Percentiles rank a stretch among this genome's conserved stretches.
Evolutionary conservation across 176 grass and related monocot genomes (phyloP).

Genomic region (barley (Hordeum vulgare)): DNA sequence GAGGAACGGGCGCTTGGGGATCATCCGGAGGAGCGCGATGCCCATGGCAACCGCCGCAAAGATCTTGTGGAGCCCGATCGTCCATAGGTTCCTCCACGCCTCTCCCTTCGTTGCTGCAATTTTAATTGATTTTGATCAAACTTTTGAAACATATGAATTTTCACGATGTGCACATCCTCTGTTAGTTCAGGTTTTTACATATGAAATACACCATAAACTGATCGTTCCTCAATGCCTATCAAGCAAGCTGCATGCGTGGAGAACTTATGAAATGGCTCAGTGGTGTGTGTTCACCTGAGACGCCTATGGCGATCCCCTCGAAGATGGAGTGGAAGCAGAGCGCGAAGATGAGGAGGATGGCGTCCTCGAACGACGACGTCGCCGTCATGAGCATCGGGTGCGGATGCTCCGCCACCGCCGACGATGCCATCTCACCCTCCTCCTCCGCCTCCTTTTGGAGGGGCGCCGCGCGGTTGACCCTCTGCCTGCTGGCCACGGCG

Average conservation of each 20-base stretch:
- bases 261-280: no score
- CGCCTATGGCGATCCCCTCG: conserved; percentile 75
- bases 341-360: conserved; percentile 64
- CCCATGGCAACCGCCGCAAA: conserved; percentile 81
- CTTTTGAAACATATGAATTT: background rate
- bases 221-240: no score
- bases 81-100: conserved; percentile 86
- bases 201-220: no score
- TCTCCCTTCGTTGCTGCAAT: conserved; percentile 32
- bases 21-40: conserved; percentile 63
- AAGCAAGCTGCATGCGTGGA: no score
- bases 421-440: background rate
- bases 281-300: conserved; percentile 40
- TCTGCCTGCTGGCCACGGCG: conserved; percentile 15
- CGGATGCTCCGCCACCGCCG: background rate
- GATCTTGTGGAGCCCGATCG: conserved; percentile 72
- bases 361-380: conserved; percentile 47
- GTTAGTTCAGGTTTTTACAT: no score
- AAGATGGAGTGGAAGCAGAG: conserved; percentile 94
- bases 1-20: conserved; percentile 50
- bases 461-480: background rate
- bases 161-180: background rate
- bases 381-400: conserved; percentile 29
- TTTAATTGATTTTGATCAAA: background rate
- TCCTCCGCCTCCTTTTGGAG: background rate